Conservation (phyloP, 805 yeast genomes). For the Spathaspora arborariae region DNA sequence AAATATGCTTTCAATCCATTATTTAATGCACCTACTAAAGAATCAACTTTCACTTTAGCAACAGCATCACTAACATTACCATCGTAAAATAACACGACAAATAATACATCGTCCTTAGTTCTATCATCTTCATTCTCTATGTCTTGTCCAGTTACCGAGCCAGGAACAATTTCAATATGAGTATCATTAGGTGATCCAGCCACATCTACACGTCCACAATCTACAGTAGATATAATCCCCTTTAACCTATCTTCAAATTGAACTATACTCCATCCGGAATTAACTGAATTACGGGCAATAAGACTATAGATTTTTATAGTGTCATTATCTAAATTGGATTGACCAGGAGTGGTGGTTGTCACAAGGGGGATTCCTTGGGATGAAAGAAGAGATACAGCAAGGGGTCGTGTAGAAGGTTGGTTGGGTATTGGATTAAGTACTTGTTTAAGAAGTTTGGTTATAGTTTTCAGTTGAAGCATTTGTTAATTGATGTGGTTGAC, state of each 20-base stretch:
- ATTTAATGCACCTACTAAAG: conserved; percentile 24
- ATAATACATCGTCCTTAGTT: conserved; percentile 11
- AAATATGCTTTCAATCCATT: conserved; percentile 33
- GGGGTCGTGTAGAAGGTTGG: not conserved
- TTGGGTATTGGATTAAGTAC: conserved; percentile 19
- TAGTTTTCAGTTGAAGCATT: conserved; percentile 40
- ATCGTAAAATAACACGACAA: conserved; percentile 30
- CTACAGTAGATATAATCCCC: not conserved
- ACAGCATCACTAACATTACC: conserved; percentile 22
- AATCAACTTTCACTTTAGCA: conserved; percentile 35
- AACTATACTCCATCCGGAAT: conserved; percentile 23
- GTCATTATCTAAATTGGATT: conserved; percentile 19
- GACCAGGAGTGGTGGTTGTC: conserved; percentile 15
- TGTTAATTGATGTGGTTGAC: not conserved
- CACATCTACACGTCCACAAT: not conserved
- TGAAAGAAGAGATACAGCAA: conserved; percentile 30
- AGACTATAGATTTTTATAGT: conserved; percentile 32
- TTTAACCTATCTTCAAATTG: conserved; percentile 26
- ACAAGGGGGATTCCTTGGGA: conserved; percentile 36
- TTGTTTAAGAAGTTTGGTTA: conserved; percentile 32
- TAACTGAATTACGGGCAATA: conserved; percentile 25
- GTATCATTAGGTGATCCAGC: conserved; percentile 1
- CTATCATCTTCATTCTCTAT: conserved; percentile 4
- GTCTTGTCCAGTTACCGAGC: not conserved
- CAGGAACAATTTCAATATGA: conserved; percentile 3